Percentiles rank a stretch among this genome's conserved stretches.
Evolutionary conservation across 23 red algal genomes (phyloP).

Genomic region (Gracilariopsis chorda): DNA sequence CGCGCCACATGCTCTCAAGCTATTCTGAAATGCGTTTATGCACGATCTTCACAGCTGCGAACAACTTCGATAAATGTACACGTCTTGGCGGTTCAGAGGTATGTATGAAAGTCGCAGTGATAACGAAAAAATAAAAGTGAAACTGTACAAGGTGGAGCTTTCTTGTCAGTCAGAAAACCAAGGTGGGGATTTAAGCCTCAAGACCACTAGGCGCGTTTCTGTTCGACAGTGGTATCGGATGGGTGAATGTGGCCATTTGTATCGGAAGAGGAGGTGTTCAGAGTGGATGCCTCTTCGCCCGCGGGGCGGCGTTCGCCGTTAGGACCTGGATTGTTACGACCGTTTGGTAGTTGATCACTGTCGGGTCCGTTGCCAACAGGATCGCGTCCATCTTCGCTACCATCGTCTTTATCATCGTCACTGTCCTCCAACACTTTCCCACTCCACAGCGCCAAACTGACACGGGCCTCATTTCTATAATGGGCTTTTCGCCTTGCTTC

Average conservation of each 20-base stretch:
- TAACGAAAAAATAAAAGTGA: not conserved
- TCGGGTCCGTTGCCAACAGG: not conserved
- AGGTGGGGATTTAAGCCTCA: not conserved
- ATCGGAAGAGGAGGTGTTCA: not conserved
- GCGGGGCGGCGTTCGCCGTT: not conserved
- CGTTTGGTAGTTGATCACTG: not conserved
- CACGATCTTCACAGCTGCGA: no score
- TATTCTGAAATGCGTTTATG: not conserved
- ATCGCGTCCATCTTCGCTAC: not conserved
- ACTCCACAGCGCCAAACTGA: not conserved
- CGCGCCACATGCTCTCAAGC: not conserved
- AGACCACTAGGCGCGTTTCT: not conserved
- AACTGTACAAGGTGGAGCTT: not conserved
- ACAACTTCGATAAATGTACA: no score
- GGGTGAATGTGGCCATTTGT: not conserved
- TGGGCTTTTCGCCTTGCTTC: constrained; percentile 38
- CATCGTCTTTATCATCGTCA: not conserved
- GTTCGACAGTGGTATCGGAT: not conserved
- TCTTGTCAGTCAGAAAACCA: not conserved
- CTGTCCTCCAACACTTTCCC: not conserved
- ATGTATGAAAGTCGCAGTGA: no score
- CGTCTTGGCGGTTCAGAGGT: no score
- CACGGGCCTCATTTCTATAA: constrained; percentile 48
- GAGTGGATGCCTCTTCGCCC: not conserved
- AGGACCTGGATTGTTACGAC: not conserved